Evolutionary conservation across 169 alveolate genomes (phyloP), one percentile per base, ranked within the genome.

Genomic region (Cardiosporidium cionae): DNA sequence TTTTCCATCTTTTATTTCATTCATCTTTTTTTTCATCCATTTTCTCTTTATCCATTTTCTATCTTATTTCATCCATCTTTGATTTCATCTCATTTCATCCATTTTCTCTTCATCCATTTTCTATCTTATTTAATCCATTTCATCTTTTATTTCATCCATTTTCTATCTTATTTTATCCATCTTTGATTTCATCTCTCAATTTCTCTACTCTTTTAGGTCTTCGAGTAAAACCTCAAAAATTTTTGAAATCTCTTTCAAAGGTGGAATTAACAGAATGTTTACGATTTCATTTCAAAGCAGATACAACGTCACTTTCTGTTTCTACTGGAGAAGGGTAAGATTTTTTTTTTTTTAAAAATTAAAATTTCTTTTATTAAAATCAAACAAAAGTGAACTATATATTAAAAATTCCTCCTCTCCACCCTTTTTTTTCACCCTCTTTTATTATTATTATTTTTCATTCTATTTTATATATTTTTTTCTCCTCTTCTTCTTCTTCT

Each of bases 241-340:
- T 74, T 34, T 65, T 65, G 34, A 32, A 65, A 28, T 52, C 36
- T 62, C 67, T 74, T 27, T 7, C 69, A 6, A 31, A 44, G 2
- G 80, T 74, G 6, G 68, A 52, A 16, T 70, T 74, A 64, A 75
- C 68, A 37, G 80, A 74, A 35, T 74, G 80, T 65, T 75, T 74
- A 29, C 65, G 68, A 33, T 7, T 69, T 2, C 80, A 74, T 65
- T 74, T 74, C 35, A 75, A 68, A 25, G 80, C 52, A 5, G 80
- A 74, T 75, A 64, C 58, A 32, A 75, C 66, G 34, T 74, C 80
- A 7, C 80, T 74, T 32, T 67, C 66, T 64, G 71, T 74, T 65
- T 74, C 80, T 7, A 35, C 74, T 1, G 80, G 80, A 3, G 80
- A 74, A 31, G 80, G 80, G 80, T 72, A 63, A 6, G 71, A 4